Evolutionary conservation across 2,329 filamentous ascomycete species (phyloP).

Genomic region (Colletotrichum sublineola): DNA sequence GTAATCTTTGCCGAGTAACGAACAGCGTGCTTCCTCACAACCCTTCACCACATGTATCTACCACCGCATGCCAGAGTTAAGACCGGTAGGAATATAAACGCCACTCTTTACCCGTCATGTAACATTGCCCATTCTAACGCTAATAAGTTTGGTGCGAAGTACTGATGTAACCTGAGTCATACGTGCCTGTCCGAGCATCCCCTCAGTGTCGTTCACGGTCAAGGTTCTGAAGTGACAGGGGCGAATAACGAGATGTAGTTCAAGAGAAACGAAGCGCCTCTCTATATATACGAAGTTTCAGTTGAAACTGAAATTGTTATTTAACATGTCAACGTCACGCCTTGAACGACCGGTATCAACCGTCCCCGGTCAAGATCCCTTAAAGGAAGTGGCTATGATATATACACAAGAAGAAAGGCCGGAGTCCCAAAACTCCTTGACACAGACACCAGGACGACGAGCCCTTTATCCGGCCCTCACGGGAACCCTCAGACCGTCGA

Average conservation of each 20-base stretch:
- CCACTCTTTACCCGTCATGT: not conserved
- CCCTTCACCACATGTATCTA: no score
- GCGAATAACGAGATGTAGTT: fast-evolving
- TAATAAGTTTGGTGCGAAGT: no score
- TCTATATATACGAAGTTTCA: not conserved
- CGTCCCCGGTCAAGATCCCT: not conserved
- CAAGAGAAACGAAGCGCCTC: not conserved
- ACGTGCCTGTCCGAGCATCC: not conserved
- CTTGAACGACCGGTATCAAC: not conserved
- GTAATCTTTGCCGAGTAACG: no score
- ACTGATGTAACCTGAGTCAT: no score
- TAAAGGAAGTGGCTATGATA: not conserved
- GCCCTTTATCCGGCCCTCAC: not conserved
- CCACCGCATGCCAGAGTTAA: not conserved
- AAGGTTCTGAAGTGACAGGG: not conserved
- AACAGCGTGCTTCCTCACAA: no score
- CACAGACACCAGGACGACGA: not conserved
- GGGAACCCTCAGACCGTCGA: not conserved
- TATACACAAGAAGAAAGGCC: not conserved
- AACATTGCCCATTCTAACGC: not conserved
- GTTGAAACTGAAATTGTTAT: not conserved
- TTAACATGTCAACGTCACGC: not conserved
- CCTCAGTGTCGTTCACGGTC: not conserved
- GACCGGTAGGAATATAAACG: not conserved
- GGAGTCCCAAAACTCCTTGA: no score